A percentile compares a stretch with the other conserved stretches of the same genome.
These are phyloP conservation scores for Cercospora sp. DNA, from an alignment of 2,329 filamentous ascomycete genomes.

Conservation along the genomic window DNA sequence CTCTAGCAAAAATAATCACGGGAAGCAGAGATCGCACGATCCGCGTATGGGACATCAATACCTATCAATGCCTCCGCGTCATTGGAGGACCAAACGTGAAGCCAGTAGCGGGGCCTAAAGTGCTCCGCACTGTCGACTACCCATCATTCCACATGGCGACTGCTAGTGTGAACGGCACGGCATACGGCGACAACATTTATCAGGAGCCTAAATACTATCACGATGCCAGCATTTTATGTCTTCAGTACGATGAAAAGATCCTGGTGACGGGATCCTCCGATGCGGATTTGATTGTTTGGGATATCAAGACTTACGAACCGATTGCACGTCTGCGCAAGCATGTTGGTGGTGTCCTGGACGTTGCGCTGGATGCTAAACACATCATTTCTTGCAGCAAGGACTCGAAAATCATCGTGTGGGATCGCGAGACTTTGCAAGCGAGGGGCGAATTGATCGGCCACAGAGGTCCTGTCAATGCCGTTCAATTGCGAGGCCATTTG, in stretches of 20 bases:
- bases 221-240: slow-evolving; percentile 87
- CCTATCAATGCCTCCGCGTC: slow-evolving; percentile 78
- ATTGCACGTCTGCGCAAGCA: slow-evolving; percentile 77
- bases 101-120: slow-evolving; percentile 50
- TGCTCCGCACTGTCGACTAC: slow-evolving; percentile 46
- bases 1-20: slow-evolving; percentile 77
- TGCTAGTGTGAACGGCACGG: slow-evolving; percentile 50
- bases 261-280: slow-evolving; percentile 96
- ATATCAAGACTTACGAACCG: slow-evolving; percentile 77
- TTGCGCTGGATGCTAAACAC: slow-evolving; percentile 87
- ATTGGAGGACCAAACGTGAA: slow-evolving; percentile 72
- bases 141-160: slow-evolving; percentile 42
- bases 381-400: slow-evolving; percentile 99
- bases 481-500: slow-evolving; percentile 89
- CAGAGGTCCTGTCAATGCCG: slow-evolving; percentile 89
- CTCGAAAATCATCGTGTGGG: slow-evolving; percentile 90
- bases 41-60: slow-evolving; percentile 92
- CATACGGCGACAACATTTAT: slow-evolving; percentile 49
- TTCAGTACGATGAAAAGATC: slow-evolving; percentile 91
- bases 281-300: slow-evolving; percentile 86
- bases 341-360: slow-evolving; percentile 84
- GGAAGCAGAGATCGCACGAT: slow-evolving; percentile 95
- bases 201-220: slow-evolving; percentile 63
- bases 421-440: slow-evolving; percentile 73
- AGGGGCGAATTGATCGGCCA: slow-evolving; percentile 82